Conservation (phyloP, 2,329 filamentous ascomycete genomes). For the Cladophialophora yegresii region DNA sequence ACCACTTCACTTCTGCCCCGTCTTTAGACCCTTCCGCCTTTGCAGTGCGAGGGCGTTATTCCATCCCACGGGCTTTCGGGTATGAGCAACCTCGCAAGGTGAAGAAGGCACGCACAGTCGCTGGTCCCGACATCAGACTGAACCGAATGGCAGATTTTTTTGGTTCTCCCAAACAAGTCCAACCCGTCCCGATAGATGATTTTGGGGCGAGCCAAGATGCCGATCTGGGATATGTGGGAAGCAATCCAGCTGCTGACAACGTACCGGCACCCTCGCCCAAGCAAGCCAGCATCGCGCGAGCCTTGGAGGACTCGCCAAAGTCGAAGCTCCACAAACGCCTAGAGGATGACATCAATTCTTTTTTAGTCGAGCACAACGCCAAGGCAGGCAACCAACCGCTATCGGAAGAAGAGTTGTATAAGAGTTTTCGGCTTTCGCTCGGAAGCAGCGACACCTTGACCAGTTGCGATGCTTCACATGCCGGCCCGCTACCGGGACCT, state of each 20-base stretch:
- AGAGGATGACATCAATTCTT: constrained; percentile 25
- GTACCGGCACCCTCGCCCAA: constrained; percentile 7
- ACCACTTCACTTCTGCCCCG: not conserved
- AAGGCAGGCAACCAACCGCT: constrained; percentile 12
- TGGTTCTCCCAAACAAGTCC: constrained; percentile 12
- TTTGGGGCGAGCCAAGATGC: constrained; percentile 21
- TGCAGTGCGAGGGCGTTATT: not conserved
- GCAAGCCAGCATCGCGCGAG: constrained; percentile 19
- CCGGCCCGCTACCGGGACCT: constrained; percentile 5
- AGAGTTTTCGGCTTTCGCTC: constrained; percentile 17
- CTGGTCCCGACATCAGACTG: constrained; percentile 14
- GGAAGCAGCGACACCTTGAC: constrained; percentile 14
- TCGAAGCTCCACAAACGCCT: constrained; percentile 14
- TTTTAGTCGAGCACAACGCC: constrained; percentile 18
- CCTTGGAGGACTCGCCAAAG: constrained; percentile 6
- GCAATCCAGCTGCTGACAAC: constrained; percentile 8
- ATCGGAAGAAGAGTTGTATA: constrained; percentile 22
- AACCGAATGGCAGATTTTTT: constrained; percentile 23
- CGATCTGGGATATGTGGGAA: constrained; percentile 16
- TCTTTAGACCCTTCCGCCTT: not conserved
- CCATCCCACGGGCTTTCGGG: not conserved
- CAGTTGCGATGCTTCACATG: constrained; percentile 18
- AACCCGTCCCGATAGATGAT: constrained; percentile 10
- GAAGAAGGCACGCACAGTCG: constrained; percentile 20
- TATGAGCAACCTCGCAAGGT: constrained; percentile 3